Conservation (phyloP, 306 rosid species). For the Fragaria nilgerrensis region DNA sequence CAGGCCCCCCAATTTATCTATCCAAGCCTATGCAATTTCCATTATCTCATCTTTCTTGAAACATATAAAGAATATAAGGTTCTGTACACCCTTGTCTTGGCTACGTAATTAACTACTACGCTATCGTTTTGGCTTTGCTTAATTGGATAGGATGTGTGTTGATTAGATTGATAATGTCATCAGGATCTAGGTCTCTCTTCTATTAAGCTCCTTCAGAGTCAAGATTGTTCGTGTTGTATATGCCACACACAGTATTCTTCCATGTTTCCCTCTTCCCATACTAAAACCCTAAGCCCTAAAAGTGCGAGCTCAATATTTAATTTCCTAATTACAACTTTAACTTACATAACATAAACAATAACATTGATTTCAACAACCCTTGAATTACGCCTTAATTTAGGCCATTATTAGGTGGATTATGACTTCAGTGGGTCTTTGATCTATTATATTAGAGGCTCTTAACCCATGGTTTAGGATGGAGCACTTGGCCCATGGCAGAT, state of each 20-base stretch:
- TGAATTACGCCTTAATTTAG: constrained; percentile 77
- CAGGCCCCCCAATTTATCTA: not conserved
- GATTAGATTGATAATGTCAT: not conserved
- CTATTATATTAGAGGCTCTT: constrained; percentile 26
- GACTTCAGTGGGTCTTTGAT: constrained; percentile 20
- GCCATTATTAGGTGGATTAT: constrained; percentile 47
- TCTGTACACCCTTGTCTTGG: not conserved
- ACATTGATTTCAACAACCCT: constrained; percentile 69
- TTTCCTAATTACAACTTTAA: not conserved
- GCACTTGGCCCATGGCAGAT: constrained; percentile 12
- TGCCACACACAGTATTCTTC: constrained; percentile 34
- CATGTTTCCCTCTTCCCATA: constrained; percentile 58
- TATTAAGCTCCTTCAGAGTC: constrained; percentile 7
- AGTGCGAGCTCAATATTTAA: constrained; percentile 19
- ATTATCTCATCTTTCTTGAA: not conserved
- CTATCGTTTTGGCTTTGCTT: not conserved
- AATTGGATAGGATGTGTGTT: not conserved
- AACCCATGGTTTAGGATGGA: constrained; percentile 34
- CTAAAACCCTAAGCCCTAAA: constrained; percentile 37
- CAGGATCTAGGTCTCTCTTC: constrained; percentile 12
- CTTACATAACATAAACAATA: constrained; percentile 15
- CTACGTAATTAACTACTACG: not conserved
- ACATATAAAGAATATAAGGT: not conserved
- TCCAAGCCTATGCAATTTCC: constrained; percentile 15
- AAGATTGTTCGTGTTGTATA: constrained; percentile 51